Evolutionary conservation across 805 yeast species (phyloP).

Genomic region (Candida suzukii): DNA sequence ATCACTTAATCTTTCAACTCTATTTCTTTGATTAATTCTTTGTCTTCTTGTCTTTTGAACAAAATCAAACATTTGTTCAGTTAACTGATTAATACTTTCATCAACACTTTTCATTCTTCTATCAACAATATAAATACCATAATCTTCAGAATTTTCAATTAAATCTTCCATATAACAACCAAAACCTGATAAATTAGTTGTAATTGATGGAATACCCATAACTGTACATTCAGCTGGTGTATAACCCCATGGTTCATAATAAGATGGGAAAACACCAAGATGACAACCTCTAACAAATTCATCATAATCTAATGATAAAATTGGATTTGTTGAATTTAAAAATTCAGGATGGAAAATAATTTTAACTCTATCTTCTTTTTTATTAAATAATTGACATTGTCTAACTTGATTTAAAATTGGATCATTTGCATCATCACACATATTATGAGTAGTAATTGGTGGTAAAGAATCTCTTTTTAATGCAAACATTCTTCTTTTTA

Average conservation of each 20-base stretch:
- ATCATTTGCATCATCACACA: conserved; percentile 86
- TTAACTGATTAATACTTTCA: conserved; percentile 85
- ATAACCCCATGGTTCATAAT: conserved; percentile 99
- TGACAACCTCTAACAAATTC: conserved; percentile 98
- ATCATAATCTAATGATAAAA: conserved; percentile 87
- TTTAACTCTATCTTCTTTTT: conserved; percentile 85
- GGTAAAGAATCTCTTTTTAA: conserved; percentile 85
- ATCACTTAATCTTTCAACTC: conserved; percentile 92
- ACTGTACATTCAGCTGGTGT: conserved; percentile 99
- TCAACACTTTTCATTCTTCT: conserved; percentile 88
- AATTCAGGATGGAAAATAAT: conserved; percentile 97
- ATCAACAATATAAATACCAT: conserved; percentile 95
- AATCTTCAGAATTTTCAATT: conserved; percentile 88
- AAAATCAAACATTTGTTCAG: conserved; percentile 85
- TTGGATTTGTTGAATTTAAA: conserved; percentile 89
- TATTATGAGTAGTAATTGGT: conserved; percentile 94
- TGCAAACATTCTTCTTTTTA: conserved; percentile 90
- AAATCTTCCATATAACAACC: conserved; percentile 99
- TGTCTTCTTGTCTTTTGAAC: conserved; percentile 88
- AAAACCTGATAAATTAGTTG: conserved; percentile 92
- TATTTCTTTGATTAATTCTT: conserved; percentile 93
- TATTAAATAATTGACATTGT: conserved; percentile 84
- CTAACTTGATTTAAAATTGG: conserved; percentile 90
- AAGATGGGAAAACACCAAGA: conserved; percentile 96
- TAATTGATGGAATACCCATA: conserved; percentile 97